These are phyloP conservation scores for Lizanozyma gosingica DNA, from an alignment of 1,139 yeast genomes.

Conservation along the genomic window DNA sequence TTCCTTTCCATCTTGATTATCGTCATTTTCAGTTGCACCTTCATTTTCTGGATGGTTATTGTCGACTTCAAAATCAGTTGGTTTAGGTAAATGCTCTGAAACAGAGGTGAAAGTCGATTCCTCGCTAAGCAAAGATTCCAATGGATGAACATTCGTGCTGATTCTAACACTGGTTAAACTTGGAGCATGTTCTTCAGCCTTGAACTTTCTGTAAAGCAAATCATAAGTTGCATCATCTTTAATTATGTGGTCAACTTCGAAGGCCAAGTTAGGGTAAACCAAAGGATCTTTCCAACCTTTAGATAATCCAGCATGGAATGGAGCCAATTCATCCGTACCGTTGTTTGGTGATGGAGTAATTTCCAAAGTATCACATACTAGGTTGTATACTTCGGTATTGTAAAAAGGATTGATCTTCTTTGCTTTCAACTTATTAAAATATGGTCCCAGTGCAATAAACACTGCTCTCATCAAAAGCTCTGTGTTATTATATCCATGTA, in stretches of 20 bases:
- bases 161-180: constrained; percentile 10
- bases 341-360: constrained; percentile 52
- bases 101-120: constrained; percentile 17
- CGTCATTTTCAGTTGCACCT: constrained; percentile 6
- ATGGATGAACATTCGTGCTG: constrained; percentile 17
- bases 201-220: constrained; percentile 24
- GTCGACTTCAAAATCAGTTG: constrained; percentile 12
- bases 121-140: constrained; percentile 18
- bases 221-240: constrained; percentile 46
- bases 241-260: constrained; percentile 37
- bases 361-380: constrained; percentile 61
- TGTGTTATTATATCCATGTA: constrained; percentile 76
- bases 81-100: constrained; percentile 24
- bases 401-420: constrained; percentile 51
- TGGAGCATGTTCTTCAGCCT: constrained; percentile 8
- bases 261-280: constrained; percentile 52
- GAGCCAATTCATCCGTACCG: constrained; percentile 34
- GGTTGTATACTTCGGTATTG: constrained; percentile 65
- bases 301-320: constrained; percentile 26
- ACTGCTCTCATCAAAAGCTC: constrained; percentile 77
- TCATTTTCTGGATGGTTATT: constrained; percentile 8
- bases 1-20: constrained; percentile 7
- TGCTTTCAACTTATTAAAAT: constrained; percentile 32
- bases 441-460: constrained; percentile 78
- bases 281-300: constrained; percentile 45